A percentile compares a stretch with the other conserved stretches of the same genome.
Evolutionary conservation across 352 stramenopile genomes (phyloP).

Genomic region (Phytophthora syringae): DNA sequence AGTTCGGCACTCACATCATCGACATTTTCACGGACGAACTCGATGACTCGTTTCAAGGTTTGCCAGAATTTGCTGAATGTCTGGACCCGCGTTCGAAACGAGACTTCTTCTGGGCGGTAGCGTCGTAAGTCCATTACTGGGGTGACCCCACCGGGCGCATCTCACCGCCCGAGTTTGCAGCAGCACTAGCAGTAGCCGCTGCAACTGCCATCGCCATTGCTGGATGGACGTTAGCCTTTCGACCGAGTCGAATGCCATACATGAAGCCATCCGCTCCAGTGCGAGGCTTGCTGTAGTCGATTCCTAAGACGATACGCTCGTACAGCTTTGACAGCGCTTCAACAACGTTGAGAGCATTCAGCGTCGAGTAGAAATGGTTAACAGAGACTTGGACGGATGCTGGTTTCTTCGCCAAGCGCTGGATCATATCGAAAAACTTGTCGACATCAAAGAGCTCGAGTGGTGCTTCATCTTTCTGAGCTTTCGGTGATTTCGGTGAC

Average conservation of each 20-base stretch:
- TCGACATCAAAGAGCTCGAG: conserved; percentile 74
- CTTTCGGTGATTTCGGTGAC: conserved; percentile 7
- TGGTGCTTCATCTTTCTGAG: conserved; percentile 17
- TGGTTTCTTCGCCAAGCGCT: conserved; percentile 57
- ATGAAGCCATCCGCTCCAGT: conserved; percentile 55
- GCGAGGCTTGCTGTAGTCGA: conserved; percentile 68
- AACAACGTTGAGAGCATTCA: conserved; percentile 64
- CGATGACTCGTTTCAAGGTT: conserved; percentile 54
- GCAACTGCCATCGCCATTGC: conserved; percentile 36
- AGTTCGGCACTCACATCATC: conserved; percentile 61
- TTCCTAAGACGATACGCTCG: conserved; percentile 65
- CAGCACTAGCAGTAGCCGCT: conserved; percentile 32
- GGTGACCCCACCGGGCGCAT: conserved; percentile 23
- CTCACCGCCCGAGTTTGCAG: conserved; percentile 19
- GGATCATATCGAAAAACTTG: conserved; percentile 61
- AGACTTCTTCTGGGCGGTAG: conserved; percentile 48
- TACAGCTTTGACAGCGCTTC: conserved; percentile 68
- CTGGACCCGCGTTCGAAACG: conserved; percentile 56
- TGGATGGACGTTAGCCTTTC: conserved; percentile 51
- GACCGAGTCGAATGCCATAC: conserved; percentile 78
- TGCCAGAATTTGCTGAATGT: conserved; percentile 69
- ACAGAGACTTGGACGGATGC: conserved; percentile 52
- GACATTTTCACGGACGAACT: conserved; percentile 66
- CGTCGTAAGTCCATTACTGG: conserved; percentile 53
- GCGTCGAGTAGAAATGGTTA: conserved; percentile 60